Evolutionary conservation across 2,329 filamentous ascomycete genomes (phyloP).

Genomic region (Aureobasidium pullulans): DNA sequence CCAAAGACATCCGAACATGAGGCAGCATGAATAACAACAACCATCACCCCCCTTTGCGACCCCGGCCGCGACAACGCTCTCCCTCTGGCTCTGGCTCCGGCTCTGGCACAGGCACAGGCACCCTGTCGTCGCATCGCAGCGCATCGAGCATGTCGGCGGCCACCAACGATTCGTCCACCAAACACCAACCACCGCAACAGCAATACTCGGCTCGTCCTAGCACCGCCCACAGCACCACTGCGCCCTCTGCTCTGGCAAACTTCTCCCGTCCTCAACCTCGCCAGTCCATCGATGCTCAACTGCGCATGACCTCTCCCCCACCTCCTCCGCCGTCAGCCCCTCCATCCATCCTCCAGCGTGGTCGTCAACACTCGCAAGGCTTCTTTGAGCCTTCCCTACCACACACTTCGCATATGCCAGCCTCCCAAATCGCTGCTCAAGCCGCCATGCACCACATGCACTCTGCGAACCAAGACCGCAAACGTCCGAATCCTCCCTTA

Average conservation of each 20-base stretch:
- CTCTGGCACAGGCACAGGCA: not conserved
- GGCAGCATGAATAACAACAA: not conserved
- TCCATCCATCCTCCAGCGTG: conserved; percentile 44
- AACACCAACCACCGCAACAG: not conserved
- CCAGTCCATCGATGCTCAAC: conserved; percentile 27
- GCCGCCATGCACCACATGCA: conserved; percentile 56
- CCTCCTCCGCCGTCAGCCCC: not conserved
- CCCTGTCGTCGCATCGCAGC: conserved; percentile 1
- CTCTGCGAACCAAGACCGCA: conserved; percentile 37
- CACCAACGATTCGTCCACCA: not conserved
- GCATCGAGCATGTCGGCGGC: conserved; percentile 11
- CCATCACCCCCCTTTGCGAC: not conserved
- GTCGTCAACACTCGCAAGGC: conserved; percentile 65
- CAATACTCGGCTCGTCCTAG: not conserved
- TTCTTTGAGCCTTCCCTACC: conserved; percentile 69
- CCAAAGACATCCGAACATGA: not conserved
- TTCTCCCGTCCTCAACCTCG: conserved; percentile 24
- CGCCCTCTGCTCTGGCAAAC: conserved; percentile 19
- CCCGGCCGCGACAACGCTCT: not conserved
- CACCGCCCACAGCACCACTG: conserved; percentile 1
- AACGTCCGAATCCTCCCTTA: conserved; percentile 68
- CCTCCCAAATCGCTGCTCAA: conserved; percentile 76
- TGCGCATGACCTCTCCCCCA: conserved; percentile 17
- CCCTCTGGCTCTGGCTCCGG: not conserved
- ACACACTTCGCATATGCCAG: conserved; percentile 39